Percentiles rank a stretch among this genome's conserved stretches.
Evolutionary conservation across 257 asterid genomes (phyloP).

Genomic region (Solanum medicagineum): DNA sequence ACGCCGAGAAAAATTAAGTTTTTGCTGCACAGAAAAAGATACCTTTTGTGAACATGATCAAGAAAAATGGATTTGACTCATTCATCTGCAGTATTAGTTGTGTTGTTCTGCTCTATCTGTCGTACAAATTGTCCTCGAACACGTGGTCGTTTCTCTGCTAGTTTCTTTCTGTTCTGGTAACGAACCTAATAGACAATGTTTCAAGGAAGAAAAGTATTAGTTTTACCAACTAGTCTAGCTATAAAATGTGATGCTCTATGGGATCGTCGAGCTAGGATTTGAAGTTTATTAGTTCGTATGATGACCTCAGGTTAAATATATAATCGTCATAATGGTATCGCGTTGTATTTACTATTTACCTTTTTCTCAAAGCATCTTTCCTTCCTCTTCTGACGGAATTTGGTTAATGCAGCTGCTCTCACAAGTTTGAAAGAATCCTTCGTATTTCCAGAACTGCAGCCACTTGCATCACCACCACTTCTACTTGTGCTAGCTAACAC

Average conservation of each 20-base stretch:
- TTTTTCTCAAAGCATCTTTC: constrained; percentile 57
- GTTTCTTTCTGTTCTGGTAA: constrained; percentile 50
- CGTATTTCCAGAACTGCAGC: constrained; percentile 32
- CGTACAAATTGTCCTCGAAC: constrained; percentile 58
- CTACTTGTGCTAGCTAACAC: constrained; percentile 46
- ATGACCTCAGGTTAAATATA: not conserved
- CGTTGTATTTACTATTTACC: constrained; percentile 24
- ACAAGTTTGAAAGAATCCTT: constrained; percentile 33
- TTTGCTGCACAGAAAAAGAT: not conserved
- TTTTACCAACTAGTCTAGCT: not conserved
- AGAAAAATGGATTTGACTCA: not conserved
- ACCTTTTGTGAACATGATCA: not conserved
- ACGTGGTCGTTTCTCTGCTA: constrained; percentile 64
- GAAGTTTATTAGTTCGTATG: not conserved
- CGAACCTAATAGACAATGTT: constrained; percentile 29
- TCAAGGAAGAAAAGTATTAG: not conserved
- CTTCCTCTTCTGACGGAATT: constrained; percentile 64
- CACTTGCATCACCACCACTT: constrained; percentile 43
- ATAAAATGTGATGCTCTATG: not conserved
- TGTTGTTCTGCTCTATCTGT: constrained; percentile 28
- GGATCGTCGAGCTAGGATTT: not conserved
- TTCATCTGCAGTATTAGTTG: constrained; percentile 33
- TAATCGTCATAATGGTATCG: not conserved
- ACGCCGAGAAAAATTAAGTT: not conserved
- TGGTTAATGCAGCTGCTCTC: constrained; percentile 55